Conservation (phyloP, 2,329 filamentous ascomycete genomes). For the Elsinoe necatrix region DNA sequence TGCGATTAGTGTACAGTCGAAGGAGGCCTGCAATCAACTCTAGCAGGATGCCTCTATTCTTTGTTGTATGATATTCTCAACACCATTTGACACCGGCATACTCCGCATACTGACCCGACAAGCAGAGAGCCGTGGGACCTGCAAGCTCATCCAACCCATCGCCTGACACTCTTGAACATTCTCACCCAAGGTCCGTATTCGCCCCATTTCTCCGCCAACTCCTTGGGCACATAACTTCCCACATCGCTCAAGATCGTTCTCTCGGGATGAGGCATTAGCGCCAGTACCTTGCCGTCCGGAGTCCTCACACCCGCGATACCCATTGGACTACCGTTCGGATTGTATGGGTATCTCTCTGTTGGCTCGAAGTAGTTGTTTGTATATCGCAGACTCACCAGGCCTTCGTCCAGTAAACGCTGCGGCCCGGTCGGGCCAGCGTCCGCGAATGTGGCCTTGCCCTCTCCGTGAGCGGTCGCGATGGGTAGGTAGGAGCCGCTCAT, state of each 20-base stretch:
- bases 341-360: conserved; percentile 79
- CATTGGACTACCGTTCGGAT: conserved; percentile 75
- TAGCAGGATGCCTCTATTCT: too few species aligned
- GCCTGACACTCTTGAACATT: conserved; percentile 78
- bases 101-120: too few species aligned
- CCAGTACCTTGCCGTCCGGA: conserved; percentile 69
- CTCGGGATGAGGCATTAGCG: conserved; percentile 91
- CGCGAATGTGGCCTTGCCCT: conserved; percentile 63
- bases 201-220: conserved; percentile 57
- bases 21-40: too few species aligned
- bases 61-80: too few species aligned
- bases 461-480: conserved; percentile 83
- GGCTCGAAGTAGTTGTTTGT: conserved; percentile 70
- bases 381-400: conserved; percentile 71
- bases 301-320: conserved; percentile 75
- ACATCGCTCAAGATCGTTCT: conserved; percentile 76
- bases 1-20: too few species aligned
- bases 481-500: conserved; percentile 77
- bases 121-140: not conserved
- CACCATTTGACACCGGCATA: not conserved
- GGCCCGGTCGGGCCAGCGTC: conserved; percentile 36
- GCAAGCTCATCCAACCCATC: conserved; percentile 60
- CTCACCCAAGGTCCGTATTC: conserved; percentile 78
- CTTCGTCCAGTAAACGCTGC: conserved; percentile 51
- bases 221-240: conserved; percentile 63